Evolutionary conservation across 305 asterid species (phyloP), one percentile per base, ranked within the genome.

Genomic region (Solanum hybrid): DNA sequence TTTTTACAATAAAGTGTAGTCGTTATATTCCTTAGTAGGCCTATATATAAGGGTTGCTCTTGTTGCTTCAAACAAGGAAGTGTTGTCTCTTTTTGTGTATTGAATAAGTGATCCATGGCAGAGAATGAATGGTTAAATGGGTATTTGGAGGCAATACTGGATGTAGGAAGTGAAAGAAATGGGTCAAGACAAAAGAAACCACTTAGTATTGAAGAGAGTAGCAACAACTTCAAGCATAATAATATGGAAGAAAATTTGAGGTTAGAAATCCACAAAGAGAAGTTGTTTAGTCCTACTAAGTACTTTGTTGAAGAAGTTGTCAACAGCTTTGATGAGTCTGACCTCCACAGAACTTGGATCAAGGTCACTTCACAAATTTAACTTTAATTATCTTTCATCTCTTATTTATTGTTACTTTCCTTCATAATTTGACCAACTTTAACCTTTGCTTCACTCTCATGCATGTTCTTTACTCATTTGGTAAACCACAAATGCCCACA

Each of bases 121-220:
- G 94, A 93, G 79, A 95, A 95, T 36, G 97, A 95, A 82, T 96
- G 98, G 97, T 89, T 95, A 45, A 95, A 96, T 51, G 96, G 97
- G 84, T 96, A 95, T 84, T 90, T 96, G 94, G 97, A 96, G 93
- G 98, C 98, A 4, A 96, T 96, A 79, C 89, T 96, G 93, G 96
- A 96, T 24, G 93, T 92, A 5, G 96, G 95, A 89, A 90, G 86
- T 38, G 93, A 89, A 32, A 87, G 92, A 88, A 91, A 81, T 29
- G 92, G 93, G 34, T 81, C 78, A 26, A 90, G 86, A 89, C 93
- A 90, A 13, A 89, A 89, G 20, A 89, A 88, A 80, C 22, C 15
- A 20, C 1, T 37, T 20, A 24, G 57, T 79, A 36, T 38, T 38
- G 87, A 79, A 87, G 70, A 79, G 10, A 85, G 87, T 79, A 90